phyloP scores from a whole-genome alignment of 352 stramenopile genomes.

The Phytophthora multivora region DNA sequence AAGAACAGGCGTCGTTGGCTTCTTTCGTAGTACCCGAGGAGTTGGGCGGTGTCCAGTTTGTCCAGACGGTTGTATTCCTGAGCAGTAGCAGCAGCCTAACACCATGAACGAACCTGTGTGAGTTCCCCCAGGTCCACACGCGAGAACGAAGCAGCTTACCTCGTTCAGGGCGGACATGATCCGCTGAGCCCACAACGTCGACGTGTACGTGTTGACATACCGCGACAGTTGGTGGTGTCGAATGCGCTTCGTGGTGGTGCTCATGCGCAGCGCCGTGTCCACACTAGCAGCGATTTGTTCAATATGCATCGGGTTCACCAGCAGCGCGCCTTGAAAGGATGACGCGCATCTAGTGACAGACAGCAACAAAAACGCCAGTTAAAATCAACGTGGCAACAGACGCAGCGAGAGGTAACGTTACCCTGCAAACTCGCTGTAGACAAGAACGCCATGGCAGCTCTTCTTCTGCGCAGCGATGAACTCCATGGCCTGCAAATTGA shows the following conservation, averaged over 20 bases:
- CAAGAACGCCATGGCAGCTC: constrained; percentile 83
- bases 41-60: constrained; percentile 82
- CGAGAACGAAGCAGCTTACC: constrained; percentile 17
- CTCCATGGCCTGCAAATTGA: constrained; percentile 92
- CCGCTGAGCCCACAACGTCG: constrained; percentile 81
- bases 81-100: constrained; percentile 65
- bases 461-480: constrained; percentile 89
- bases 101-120: not conserved
- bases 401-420: constrained; percentile 16
- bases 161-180: constrained; percentile 87
- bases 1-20: constrained; percentile 84
- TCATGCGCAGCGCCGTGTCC: constrained; percentile 86
- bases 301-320: constrained; percentile 91
- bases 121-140: not conserved
- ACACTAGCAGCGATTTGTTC: constrained; percentile 88
- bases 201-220: constrained; percentile 92
- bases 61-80: constrained; percentile 89
- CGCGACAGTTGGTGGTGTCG: constrained; percentile 84
- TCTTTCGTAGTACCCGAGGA: constrained; percentile 85
- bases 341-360: constrained; percentile 66
- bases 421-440: constrained; percentile 92
- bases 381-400: not conserved
- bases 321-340: constrained; percentile 86
- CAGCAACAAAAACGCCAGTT: not conserved
- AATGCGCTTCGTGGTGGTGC: constrained; percentile 86